Conservation (phyloP, 768 basidiomycete genomes). For the Boletales sp. region DNA sequence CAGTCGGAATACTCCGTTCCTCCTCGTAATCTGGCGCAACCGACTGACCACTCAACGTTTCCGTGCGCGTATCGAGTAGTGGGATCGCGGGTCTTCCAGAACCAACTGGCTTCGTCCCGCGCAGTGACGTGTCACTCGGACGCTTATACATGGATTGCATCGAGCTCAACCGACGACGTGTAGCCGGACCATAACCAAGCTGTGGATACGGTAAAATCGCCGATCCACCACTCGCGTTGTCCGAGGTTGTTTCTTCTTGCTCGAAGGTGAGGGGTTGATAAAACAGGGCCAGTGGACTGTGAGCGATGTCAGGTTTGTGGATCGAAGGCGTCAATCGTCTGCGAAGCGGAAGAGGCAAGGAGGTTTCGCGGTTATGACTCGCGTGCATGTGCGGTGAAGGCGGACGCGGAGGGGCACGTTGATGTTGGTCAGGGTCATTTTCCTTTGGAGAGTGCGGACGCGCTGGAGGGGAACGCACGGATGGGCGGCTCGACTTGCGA, state of each 20-base stretch:
- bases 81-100: slow-evolving; percentile 15
- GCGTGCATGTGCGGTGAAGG: slow-evolving; percentile 9
- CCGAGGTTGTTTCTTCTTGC: slow-evolving; percentile 35
- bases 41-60: slow-evolving; percentile 14
- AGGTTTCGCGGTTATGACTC: slow-evolving; percentile 9
- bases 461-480: slow-evolving; percentile 20
- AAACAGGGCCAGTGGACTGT: slow-evolving; percentile 66
- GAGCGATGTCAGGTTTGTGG: slow-evolving; percentile 24
- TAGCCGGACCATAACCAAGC: slow-evolving; percentile 38
- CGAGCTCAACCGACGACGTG: slow-evolving; percentile 37
- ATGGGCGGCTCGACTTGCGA: slow-evolving; percentile 32
- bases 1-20: slow-evolving; percentile 17
- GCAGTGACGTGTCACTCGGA: slow-evolving; percentile 9
- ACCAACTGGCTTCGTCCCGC: background rate
- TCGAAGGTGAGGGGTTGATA: slow-evolving; percentile 66
- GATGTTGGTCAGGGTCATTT: slow-evolving; percentile 8
- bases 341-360: slow-evolving; percentile 15
- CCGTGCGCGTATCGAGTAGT: slow-evolving; percentile 22
- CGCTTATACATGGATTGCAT: slow-evolving; percentile 23
- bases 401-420: background rate
- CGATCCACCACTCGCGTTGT: slow-evolving; percentile 7
- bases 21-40: slow-evolving; percentile 22
- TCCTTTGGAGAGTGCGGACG: slow-evolving; percentile 22
- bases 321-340: slow-evolving; percentile 19
- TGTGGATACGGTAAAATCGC: slow-evolving; percentile 8